Base-by-base conservation (phyloP, 305 asterid species). In the Solanum hybrid region DNA sequence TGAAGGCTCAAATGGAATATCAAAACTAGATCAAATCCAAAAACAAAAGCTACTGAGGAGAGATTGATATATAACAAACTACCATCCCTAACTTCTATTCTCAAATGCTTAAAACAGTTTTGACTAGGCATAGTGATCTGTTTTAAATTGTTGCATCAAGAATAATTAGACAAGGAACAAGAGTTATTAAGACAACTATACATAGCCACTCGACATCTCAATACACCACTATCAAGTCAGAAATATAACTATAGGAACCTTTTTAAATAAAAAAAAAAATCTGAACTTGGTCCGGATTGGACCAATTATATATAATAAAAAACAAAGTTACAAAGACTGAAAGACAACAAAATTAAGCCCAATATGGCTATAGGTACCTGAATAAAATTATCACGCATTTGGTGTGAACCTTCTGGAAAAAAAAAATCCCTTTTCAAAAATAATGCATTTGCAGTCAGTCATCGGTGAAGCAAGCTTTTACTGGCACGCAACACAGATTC, bases 1-100 rank as follows among this genome's bases (percentile, higher is more conserved):
- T 64, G 27, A 64, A 64, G 13, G 72, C 72, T 84, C 87, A 51
- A 84, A 56, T 20, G 88, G 77, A 56, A 56, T 32, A 56, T 64
- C 13, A 85, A 56, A 79, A 56, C 88, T 56, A 85, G 88, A 85
- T 85, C 76, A 85, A 56, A 85, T 56, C 88, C 88, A 85, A 85
- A 85, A 85, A 84, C 36, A 24, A 31, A 51, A 84, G 46, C 46
- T 31, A 85, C 88, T 22, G 32, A 31, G 32, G 51, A 85, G 36
- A 31, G 46, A 56, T 56, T 32, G 76, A 34, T 22, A 84, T 56
- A 56, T 56, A 22, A 85, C 31, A 60, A 85, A 32, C 76, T 31
- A 84, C 11, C 87, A 84, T 46, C 87, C 40, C 27, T 51, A 84
- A 84, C 75, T 20, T 84, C 75, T 84, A 51, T 84, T 20, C 87